Conservation (phyloP, 1,284 basidiomycete genomes). For the Ustilago crameri region DNA sequence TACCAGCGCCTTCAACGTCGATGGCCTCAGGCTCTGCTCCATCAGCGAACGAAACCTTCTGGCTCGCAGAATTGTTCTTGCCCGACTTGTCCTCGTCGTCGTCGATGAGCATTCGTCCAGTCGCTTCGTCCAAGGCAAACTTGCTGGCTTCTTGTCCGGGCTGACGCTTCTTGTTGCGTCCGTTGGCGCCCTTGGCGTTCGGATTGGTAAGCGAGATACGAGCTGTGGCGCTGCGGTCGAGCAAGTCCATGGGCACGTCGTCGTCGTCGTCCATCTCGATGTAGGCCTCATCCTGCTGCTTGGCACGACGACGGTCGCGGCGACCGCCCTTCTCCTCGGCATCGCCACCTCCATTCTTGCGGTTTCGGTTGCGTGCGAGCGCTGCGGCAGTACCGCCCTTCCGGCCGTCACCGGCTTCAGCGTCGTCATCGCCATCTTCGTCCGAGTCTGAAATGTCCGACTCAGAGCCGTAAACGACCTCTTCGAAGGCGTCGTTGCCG, state of each 20-base stretch:
- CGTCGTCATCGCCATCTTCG: conserved; percentile 49
- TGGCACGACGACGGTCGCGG: conserved; percentile 34
- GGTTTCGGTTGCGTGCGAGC: conserved; percentile 30
- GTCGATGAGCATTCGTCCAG: conserved; percentile 88
- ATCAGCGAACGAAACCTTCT: conserved; percentile 63
- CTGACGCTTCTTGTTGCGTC: conserved; percentile 35
- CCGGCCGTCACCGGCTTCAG: conserved; percentile 28
- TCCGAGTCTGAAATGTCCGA: conserved; percentile 60
- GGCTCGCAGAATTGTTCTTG: conserved; percentile 19
- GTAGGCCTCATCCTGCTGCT: conserved; percentile 70
- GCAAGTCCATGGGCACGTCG: conserved; percentile 93
- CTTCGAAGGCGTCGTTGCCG: conserved; percentile 68
- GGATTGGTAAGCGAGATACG: conserved; percentile 40
- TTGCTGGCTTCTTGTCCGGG: conserved; percentile 85
- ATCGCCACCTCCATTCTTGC: conserved; percentile 38
- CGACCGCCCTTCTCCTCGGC: conserved; percentile 19
- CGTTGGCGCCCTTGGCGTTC: conserved; percentile 28
- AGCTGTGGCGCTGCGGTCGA: conserved; percentile 74
- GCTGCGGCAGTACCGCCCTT: conserved; percentile 42
- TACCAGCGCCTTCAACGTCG: conserved; percentile 72
- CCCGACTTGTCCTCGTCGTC: conserved; percentile 65
- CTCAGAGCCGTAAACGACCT: conserved; percentile 66
- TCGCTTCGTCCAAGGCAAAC: conserved; percentile 86
- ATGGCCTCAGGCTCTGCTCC: conserved; percentile 72
- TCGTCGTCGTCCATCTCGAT: conserved; percentile 80